Evolutionary conservation across 2,329 filamentous ascomycete species (phyloP).

Genomic region (Claviceps sp.): DNA sequence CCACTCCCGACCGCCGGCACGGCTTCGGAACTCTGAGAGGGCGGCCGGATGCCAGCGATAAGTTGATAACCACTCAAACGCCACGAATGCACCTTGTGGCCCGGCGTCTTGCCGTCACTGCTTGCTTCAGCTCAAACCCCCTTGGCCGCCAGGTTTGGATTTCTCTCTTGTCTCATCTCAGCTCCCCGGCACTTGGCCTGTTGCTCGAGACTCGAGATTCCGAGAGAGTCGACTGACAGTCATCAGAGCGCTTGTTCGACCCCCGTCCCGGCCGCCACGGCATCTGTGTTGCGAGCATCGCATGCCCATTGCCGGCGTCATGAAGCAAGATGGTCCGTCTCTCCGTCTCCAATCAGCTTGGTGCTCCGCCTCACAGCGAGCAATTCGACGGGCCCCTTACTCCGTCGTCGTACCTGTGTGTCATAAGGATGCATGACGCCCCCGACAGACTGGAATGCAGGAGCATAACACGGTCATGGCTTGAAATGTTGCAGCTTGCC

Average conservation of each 20-base stretch:
- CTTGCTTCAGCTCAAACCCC: background rate
- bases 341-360: background rate
- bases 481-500: no score
- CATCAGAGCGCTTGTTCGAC: no score
- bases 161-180: background rate
- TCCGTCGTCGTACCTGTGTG: background rate
- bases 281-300: background rate
- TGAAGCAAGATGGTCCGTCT: background rate
- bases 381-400: background rate
- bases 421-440: background rate
- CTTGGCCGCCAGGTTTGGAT: background rate
- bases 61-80: constrained; percentile 16
- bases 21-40: background rate
- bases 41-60: background rate
- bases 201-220: background rate
- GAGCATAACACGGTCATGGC: background rate
- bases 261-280: background rate
- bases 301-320: background rate
- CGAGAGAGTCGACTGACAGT: background rate
- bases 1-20: background rate
- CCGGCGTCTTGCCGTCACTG: constrained; percentile 11
- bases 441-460: background rate
- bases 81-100: constrained; percentile 17
- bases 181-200: background rate
- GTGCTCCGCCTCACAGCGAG: background rate